Evolutionary conservation across 148 eudicot genomes (phyloP).

Genomic region (Camellia lanceoleosa): DNA sequence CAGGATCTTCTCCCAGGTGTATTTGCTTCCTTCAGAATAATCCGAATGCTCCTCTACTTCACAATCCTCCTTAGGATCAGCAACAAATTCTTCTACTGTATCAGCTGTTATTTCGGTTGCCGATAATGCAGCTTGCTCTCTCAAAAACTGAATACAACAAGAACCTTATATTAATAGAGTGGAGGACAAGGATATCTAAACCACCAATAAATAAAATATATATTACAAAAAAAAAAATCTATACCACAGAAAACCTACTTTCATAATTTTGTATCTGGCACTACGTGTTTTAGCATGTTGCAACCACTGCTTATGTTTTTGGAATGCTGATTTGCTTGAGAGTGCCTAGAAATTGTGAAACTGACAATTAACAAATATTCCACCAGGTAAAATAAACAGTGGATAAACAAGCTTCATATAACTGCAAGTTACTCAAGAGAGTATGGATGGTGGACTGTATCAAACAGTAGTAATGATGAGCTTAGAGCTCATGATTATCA

Average conservation of each 20-base stretch:
- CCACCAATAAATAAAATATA: background rate
- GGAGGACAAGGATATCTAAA: conserved; percentile 5
- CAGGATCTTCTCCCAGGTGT: conserved; percentile 48
- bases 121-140: conserved; percentile 79
- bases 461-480: background rate
- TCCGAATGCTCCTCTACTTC: conserved; percentile 35
- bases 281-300: conserved; percentile 96
- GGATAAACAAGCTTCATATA: background rate
- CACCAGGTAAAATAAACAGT: background rate
- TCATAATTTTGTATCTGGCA: conserved; percentile 93
- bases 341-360: conserved; percentile 50
- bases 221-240: background rate
- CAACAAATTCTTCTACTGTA: conserved; percentile 44
- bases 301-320: conserved; percentile 88
- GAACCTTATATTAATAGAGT: conserved; percentile 13
- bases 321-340: conserved; percentile 80
- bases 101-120: conserved; percentile 68
- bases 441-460: background rate
- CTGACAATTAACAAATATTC: background rate
- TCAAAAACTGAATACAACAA: conserved; percentile 56
- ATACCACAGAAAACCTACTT: conserved; percentile 36
- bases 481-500: background rate
- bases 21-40: conserved; percentile 45
- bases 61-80: conserved; percentile 50
- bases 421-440: conserved; percentile 3